Percentiles rank a stretch among this genome's conserved stretches.
Evolutionary conservation across 345 rosid species (phyloP).

Genomic region (Lenwebbia sp.): DNA sequence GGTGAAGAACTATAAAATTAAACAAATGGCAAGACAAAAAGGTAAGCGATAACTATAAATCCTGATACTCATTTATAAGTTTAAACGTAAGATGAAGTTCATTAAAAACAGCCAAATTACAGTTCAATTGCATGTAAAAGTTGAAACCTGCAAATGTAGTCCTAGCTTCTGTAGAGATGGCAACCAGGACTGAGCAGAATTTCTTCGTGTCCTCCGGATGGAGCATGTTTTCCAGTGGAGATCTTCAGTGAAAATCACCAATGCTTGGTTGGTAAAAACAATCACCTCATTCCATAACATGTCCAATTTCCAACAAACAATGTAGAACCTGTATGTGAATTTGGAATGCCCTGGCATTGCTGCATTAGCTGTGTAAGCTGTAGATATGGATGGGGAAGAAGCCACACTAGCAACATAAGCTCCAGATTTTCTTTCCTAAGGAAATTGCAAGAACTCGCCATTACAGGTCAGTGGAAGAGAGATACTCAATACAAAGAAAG

Average conservation of each 20-base stretch:
- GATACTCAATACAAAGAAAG: background rate
- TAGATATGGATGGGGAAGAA: slow-evolving; percentile 18
- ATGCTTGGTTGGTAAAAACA: background rate
- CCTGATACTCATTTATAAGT: background rate
- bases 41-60: background rate
- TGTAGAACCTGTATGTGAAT: slow-evolving; percentile 27
- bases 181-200: slow-evolving; percentile 47
- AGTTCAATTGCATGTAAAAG: background rate
- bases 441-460: background rate
- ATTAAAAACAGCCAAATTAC: background rate
- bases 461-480: background rate
- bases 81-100: background rate
- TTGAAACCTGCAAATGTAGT: slow-evolving; percentile 36
- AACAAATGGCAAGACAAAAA: background rate
- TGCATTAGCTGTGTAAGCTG: slow-evolving; percentile 18
- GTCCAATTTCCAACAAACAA: background rate
- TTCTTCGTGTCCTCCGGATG: slow-evolving; percentile 39
- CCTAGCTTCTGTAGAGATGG: slow-evolving; percentile 32
- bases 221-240: slow-evolving; percentile 45
- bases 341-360: slow-evolving; percentile 22
- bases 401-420: slow-evolving; percentile 2
- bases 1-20: background rate
- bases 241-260: slow-evolving; percentile 23
- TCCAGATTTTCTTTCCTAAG: slow-evolving; percentile 10
- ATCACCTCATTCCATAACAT: background rate